Evolutionary conservation across 495 filamentous ascomycete species (phyloP), one percentile per base, ranked within the genome.

Genomic region (Daldinia loculata): DNA sequence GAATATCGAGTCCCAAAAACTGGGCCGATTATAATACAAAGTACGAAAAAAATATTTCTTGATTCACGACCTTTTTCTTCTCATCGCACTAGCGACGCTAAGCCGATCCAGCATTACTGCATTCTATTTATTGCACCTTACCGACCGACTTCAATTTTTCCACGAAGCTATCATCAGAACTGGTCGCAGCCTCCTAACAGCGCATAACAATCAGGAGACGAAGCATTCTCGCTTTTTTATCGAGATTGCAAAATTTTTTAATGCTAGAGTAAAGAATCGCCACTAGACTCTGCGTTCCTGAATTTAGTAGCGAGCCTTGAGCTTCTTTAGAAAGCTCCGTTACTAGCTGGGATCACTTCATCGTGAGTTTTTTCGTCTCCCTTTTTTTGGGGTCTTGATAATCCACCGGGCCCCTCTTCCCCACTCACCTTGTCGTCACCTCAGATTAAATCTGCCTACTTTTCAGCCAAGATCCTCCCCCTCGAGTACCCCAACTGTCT

Each of bases 291-390:
- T 75, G 74, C 74, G 74, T 74, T 71, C 66, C 71, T 77, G 76
- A 67, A 74, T 69, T 75, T 76, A 76, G 72, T 53, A 74, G 66
- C 58, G 69, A 79, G 81, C 73, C 66, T 75, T 69, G 72, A 79
- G 70, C 67, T 76, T 80, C 80, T 77, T 76, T 78, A 75, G 80
- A 71, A 74, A 77, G 74, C 74, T 74, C 70, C 62, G 45, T 70
- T 57, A 68, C 65, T 75, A 67, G 77, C 66, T 78, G 74, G 71
- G 72, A 78, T 76, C 83, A 82, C 81, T 84, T 78, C 78, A 80
- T 76, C 81, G 82, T 84, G 80, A 79, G 84, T 80, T 83, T 82
- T 81, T 74, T 72, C 60, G n/a, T 75, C 62, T 65, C 67, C 63
- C 64, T 72, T 72, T 68, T 75, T 76, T 74, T 61, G 59, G 61